phyloP scores from a whole-genome alignment of 805 yeast genomes.

The Debaryomyces castellii region DNA sequence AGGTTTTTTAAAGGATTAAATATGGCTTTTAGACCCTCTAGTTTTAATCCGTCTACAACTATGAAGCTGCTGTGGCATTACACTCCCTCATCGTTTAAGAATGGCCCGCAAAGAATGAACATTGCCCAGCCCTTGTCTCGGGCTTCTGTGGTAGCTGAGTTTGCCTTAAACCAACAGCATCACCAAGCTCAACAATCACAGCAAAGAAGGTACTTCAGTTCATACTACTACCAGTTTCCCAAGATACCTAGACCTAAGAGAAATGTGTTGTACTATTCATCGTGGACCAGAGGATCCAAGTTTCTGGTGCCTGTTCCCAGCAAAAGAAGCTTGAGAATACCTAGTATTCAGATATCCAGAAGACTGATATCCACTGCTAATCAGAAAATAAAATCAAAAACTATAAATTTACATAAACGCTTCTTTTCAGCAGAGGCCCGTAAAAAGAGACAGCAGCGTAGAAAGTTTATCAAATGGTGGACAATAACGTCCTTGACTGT shows the following conservation, averaged over 20 bases:
- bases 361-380: conserved; percentile 38
- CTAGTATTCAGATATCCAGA: conserved; percentile 22
- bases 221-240: conserved; percentile 45
- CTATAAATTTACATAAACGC: conserved; percentile 36
- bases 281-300: conserved; percentile 35
- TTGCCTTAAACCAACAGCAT: conserved; percentile 20
- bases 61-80: conserved; percentile 17
- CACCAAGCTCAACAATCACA: conserved; percentile 16
- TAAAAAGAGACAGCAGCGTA: conserved; percentile 35
- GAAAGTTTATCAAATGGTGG: conserved; percentile 51
- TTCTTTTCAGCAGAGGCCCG: conserved; percentile 45
- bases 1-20: neutral
- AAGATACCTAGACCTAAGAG: conserved; percentile 58
- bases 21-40: conserved; percentile 25
- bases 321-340: conserved; percentile 14
- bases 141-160: conserved; percentile 37
- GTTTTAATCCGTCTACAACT: conserved; percentile 12
- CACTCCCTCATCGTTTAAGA: conserved; percentile 24
- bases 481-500: conserved; percentile 53
- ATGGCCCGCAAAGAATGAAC: conserved; percentile 39
- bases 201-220: conserved; percentile 16
- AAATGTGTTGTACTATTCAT: conserved; percentile 50
- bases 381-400: conserved; percentile 32
- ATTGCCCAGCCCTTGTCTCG: conserved; percentile 43
- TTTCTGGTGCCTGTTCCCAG: conserved; percentile 11